These are phyloP conservation scores for Tylopilus sp. DNA, from an alignment of 768 basidiomycete species.

Conservation along the genomic window DNA sequence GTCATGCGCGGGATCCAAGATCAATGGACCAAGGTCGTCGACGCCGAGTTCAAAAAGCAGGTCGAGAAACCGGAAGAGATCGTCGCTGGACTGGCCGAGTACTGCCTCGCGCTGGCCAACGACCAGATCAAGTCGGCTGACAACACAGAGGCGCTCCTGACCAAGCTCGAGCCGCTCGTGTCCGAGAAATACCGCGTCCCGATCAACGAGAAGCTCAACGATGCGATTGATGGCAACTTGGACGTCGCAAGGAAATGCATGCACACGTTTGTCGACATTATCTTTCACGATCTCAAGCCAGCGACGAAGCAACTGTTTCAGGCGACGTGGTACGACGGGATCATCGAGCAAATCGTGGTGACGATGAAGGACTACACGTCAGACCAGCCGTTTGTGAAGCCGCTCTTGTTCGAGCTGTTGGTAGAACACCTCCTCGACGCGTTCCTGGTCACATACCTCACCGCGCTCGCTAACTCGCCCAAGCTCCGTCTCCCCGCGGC, in stretches of 20 bases:
- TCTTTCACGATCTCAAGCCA: slow-evolving; percentile 91
- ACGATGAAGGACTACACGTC: slow-evolving; percentile 95
- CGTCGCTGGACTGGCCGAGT: no score
- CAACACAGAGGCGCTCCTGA: slow-evolving; percentile 83
- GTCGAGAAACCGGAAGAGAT: no score
- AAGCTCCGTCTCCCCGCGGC: no score
- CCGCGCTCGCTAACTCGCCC: no score
- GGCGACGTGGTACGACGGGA: slow-evolving; percentile 88
- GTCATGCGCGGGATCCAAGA: slow-evolving; percentile 86
- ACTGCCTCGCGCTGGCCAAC: no score
- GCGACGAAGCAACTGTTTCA: no score
- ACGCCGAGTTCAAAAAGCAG: slow-evolving; percentile 78
- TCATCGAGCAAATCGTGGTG: slow-evolving; percentile 85
- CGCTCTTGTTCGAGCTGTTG: no score
- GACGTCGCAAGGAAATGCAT: slow-evolving; percentile 98
- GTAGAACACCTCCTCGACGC: no score
- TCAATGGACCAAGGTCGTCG: slow-evolving; percentile 82
- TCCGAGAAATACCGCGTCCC: slow-evolving; percentile 84
- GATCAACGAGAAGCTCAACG: slow-evolving; percentile 86
- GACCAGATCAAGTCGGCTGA: no score
- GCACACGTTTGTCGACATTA: slow-evolving; percentile 87
- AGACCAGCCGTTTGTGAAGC: slow-evolving; percentile 91
- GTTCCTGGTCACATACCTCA: no score
- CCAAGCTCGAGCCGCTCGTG: slow-evolving; percentile 85
- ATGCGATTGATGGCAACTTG: slow-evolving; percentile 96